Base-by-base conservation (phyloP, 2,329 filamentous ascomycete species). In the Penicillium crustosum region DNA sequence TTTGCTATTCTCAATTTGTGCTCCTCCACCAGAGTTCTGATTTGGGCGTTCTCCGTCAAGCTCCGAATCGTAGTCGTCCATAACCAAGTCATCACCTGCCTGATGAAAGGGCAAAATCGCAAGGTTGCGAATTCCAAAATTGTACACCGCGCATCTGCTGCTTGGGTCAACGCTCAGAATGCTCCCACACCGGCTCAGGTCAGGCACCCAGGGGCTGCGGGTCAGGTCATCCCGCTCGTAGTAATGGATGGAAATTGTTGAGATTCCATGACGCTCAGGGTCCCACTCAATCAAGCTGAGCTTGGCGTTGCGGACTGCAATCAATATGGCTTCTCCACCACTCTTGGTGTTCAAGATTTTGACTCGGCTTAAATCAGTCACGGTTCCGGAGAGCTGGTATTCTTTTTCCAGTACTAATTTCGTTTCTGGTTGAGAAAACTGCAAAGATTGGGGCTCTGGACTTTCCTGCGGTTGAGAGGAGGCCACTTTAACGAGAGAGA, bases 251-350 rank as follows among this genome's bases (percentile, higher is more conserved):
- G 93, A 97, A 62, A 94, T 86, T 53, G 93, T 97, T 67, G 89
- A 87, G 67, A 97, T 87, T 51, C 85, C 85, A 75, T 90, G 83
- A 65, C 86, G 86, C 72, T 89, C 86, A 9, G 91, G 87, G 72
- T 97, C 91, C 94, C 94, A 99, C 78, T 97, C 91, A 55, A 96
- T 83, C 74, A 99, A 81, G 75, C 90, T 95, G 70, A 97, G 83
- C 77, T 96, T 96, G 42, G 94, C 94, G 77, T 96, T 92, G 70
- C 89, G 89, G 76, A 93, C 89, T 0, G 91, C 89, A 57, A 97
- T 75, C 55, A 99, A 79, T 55, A 99, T 81, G 47, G 89, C 89
- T 61, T 97, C 91, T 57, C 90, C 93, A 19, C 90, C 91, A 23
- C 89, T 91, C 66, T 87, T 89, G 10, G 89, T 89, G 48, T 85